phyloP scores from a whole-genome alignment of 257 asterid species.

The Lantana camara region DNA sequence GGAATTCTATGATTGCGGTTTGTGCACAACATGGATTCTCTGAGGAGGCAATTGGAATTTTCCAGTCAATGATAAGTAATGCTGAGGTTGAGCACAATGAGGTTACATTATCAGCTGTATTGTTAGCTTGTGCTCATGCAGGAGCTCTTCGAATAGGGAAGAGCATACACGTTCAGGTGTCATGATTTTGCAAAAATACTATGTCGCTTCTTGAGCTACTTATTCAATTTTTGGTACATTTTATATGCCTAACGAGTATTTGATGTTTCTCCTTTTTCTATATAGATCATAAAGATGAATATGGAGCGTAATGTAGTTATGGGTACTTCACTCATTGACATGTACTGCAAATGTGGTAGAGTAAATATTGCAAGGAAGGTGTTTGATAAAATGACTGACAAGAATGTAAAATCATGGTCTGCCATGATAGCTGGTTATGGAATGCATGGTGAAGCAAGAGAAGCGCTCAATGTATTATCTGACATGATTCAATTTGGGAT shows the following conservation, averaged over 20 bases:
- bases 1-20: conserved; percentile 90
- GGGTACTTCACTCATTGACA: conserved; percentile 83
- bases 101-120: conserved; percentile 66
- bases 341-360: conserved; percentile 95
- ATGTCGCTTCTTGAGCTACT: conserved; percentile 4
- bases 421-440: conserved; percentile 97
- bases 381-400: conserved; percentile 64
- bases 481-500: conserved; percentile 68
- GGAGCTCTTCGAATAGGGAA: conserved; percentile 81
- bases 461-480: conserved; percentile 72
- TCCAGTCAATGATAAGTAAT: conserved; percentile 47
- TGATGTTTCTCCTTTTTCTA: conserved; percentile 15
- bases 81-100: conserved; percentile 54
- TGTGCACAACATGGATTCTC: conserved; percentile 74
- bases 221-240: not conserved
- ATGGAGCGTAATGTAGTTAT: conserved; percentile 72
- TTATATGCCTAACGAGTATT: conserved; percentile 9
- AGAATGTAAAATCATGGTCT: conserved; percentile 90
- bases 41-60: conserved; percentile 60
- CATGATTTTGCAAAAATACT: not conserved
- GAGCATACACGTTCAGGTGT: conserved; percentile 80
- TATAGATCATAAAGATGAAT: conserved; percentile 68
- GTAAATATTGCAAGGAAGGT: conserved; percentile 65
- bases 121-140: conserved; percentile 87
- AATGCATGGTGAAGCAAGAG: conserved; percentile 86